Evolutionary conservation across 345 rosid species (phyloP).

Genomic region (Hypericum androsaemum): DNA sequence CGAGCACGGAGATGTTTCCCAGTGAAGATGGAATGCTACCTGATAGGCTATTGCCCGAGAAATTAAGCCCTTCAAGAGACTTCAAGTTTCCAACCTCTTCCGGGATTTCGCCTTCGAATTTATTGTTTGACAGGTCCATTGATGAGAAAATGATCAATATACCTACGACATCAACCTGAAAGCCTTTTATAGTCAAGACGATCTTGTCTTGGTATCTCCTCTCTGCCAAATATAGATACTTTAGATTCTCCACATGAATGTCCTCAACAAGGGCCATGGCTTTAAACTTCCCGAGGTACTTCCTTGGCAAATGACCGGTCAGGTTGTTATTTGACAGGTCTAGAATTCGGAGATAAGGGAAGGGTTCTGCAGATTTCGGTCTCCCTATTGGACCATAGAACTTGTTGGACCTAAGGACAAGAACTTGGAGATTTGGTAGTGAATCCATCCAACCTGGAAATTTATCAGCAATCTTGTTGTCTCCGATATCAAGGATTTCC

Average conservation of each 20-base stretch:
- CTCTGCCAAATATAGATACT: conserved; percentile 2
- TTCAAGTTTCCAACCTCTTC: conserved; percentile 4
- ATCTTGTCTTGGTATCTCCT: conserved; percentile 3
- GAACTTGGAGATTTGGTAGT: conserved; percentile 7
- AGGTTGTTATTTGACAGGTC: conserved; percentile 18
- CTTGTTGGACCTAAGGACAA: conserved; percentile 13
- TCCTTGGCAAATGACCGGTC: conserved; percentile 10
- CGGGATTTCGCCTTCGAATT: conserved; percentile 11
- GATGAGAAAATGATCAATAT: conserved; percentile 17
- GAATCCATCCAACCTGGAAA: conserved; percentile 9
- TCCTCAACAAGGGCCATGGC: neutral
- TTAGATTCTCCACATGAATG: no score
- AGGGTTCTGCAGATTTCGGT: neutral
- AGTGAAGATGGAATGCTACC: neutral
- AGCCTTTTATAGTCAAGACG: conserved; percentile 10
- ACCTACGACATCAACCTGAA: neutral
- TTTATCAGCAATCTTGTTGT: no score
- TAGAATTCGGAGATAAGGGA: conserved; percentile 9
- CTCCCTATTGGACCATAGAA: conserved; percentile 10
- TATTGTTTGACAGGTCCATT: conserved; percentile 18
- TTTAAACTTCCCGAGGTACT: neutral
- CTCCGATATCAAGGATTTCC: no score
- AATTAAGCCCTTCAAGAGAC: conserved; percentile 8
- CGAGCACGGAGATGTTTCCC: neutral
- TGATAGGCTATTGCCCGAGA: conserved; percentile 5